Evolutionary conservation across 1,139 yeast species (phyloP), one percentile per base, ranked within the genome.

Genomic region (Ogataea hybrid): DNA sequence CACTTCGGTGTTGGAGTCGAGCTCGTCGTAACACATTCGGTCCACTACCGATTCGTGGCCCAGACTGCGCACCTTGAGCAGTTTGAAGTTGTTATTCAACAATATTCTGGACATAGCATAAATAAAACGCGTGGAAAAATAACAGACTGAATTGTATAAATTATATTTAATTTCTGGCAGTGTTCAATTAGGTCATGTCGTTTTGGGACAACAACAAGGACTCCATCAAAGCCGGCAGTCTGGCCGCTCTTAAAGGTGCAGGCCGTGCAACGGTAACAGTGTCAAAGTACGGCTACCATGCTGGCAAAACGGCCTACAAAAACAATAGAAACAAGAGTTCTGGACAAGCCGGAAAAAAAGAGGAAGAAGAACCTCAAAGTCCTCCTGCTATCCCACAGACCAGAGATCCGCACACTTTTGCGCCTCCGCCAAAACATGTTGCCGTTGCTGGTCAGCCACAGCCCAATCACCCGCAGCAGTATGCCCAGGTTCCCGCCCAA

Each of bases 191-290:
- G 10, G 11, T 21, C 10, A 52, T 46, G 51, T 52, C 79, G 4
- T 77, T 75, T 51, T 76, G 81, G 81, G 79, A 75, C 22, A 70
- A 71, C 46, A 71, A 76, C 56, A 75, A 75, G 48, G 81, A 62
- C 37, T 51, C 71, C 0, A 65, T 77, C 56, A 74, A 73, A 44
- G 53, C 71, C 1, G 80, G 72, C 0, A 74, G 79, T 2, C 51
- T 62, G 8, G 68, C 77, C 12, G 70, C 77, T 1, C 69, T 65
- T 37, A 67, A 63, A 45, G 79, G 79, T 2, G 70, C 76, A 31
- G 81, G 79, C 6, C 62, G 57, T 36, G 81, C 79, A 3, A 64
- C 75, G 6, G 71, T 65, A 29, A 70, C 77, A 0, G 62, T 73
- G 1, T 64, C 71, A 4, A 70, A 70, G 48, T 53, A 51, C 33